phyloP scores from a whole-genome alignment of 192 early-diverging fungal genomes.

The Coemansia sp. region DNA sequence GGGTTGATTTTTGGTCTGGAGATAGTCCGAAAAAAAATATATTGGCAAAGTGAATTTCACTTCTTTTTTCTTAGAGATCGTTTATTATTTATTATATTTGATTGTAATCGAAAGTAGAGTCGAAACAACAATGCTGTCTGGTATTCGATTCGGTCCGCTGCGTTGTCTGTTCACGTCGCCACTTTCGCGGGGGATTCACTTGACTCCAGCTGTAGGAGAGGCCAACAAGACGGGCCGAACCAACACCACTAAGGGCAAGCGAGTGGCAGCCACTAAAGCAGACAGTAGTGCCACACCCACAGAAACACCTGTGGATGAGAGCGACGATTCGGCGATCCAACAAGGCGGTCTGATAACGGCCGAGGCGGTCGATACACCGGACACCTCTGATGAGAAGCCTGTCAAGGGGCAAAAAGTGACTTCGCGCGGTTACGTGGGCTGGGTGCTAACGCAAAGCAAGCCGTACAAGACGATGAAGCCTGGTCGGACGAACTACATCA shows the following conservation, averaged over 20 bases:
- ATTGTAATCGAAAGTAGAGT: not conserved
- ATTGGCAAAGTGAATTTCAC: not conserved
- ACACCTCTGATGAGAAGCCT: not conserved
- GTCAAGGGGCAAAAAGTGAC: not conserved
- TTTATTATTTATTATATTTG: not conserved
- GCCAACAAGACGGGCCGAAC: not conserved
- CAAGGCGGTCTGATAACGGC: not conserved
- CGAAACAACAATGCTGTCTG: constrained; percentile 16
- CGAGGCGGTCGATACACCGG: not conserved
- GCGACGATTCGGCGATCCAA: not conserved
- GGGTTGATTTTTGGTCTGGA: not conserved
- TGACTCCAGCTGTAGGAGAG: not conserved
- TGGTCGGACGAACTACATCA: constrained; percentile 26
- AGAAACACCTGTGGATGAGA: not conserved
- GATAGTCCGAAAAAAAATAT: not conserved
- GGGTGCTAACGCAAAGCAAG: constrained; percentile 22
- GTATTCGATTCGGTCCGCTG: constrained; percentile 14
- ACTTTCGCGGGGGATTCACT: constrained; percentile 19
- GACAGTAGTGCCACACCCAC: not conserved
- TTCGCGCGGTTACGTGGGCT: constrained; percentile 31
- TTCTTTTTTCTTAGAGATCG: not conserved
- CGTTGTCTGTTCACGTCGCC: constrained; percentile 9
- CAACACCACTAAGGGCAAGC: not conserved
- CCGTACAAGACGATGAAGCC: constrained; percentile 27
- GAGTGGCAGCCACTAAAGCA: not conserved